phyloP scores from a whole-genome alignment of 73 alveolate genomes.

The Stentor coeruleus region DNA sequence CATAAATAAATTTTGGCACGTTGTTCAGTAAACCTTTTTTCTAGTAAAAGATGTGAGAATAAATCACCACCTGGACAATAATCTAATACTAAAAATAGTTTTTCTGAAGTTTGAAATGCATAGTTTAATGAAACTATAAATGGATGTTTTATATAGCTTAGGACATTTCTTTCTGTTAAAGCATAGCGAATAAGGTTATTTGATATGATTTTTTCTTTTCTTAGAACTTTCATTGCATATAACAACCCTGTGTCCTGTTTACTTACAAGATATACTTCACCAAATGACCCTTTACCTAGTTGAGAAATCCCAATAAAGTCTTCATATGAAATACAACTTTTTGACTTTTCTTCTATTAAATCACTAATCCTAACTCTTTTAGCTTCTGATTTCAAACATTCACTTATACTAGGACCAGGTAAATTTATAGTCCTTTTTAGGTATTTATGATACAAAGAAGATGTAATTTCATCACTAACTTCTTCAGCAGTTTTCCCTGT shows the following conservation, averaged over 20 bases:
- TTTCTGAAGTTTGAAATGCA: conserved; percentile 80
- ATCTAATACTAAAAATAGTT: conserved; percentile 85
- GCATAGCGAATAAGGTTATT: conserved; percentile 29
- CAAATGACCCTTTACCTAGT: conserved; percentile 43
- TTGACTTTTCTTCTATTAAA: background rate
- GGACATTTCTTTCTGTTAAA: conserved; percentile 26
- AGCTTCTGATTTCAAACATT: conserved; percentile 2
- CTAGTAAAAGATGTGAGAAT: conserved; percentile 41
- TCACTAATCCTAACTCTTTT: no score
- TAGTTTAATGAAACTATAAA: conserved; percentile 79
- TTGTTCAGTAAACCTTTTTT: conserved; percentile 51
- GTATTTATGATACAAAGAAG: no score
- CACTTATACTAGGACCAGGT: background rate
- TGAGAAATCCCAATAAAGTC: conserved; percentile 16
- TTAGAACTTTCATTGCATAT: conserved; percentile 44
- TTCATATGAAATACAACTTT: conserved; percentile 13
- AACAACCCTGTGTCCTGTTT: conserved; percentile 27
- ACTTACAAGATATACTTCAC: conserved; percentile 36
- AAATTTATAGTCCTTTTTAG: no score
- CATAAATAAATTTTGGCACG: conserved; percentile 75
- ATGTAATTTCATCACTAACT: no score
- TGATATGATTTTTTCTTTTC: conserved; percentile 56
- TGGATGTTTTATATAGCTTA: conserved; percentile 56
- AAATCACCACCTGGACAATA: conserved; percentile 92
- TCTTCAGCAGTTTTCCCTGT: background rate